Evolutionary conservation across 441 rosid genomes (phyloP).

Genomic region (Populus trichocarpa): DNA sequence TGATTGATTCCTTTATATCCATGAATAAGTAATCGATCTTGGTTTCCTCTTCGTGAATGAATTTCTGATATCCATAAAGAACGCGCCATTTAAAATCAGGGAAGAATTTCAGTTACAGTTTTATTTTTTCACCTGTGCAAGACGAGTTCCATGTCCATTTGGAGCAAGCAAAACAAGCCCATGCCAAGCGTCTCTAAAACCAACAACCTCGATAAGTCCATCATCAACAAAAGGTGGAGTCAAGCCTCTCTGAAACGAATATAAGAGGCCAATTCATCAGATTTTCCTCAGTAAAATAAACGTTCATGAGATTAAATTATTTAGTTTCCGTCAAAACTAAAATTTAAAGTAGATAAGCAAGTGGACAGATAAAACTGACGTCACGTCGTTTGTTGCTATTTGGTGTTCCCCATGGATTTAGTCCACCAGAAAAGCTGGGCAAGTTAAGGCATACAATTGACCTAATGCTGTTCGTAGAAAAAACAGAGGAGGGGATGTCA

Average conservation of each 20-base stretch:
- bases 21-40: background rate
- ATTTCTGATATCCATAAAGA: background rate
- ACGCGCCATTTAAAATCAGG: background rate
- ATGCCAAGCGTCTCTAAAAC: slow-evolving; percentile 98
- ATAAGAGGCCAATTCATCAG: background rate
- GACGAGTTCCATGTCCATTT: slow-evolving; percentile 92
- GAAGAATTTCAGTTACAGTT: background rate
- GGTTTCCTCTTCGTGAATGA: background rate
- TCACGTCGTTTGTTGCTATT: slow-evolving; percentile 47
- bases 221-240: slow-evolving; percentile 91
- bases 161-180: slow-evolving; percentile 85
- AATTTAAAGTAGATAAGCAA: background rate
- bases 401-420: slow-evolving; percentile 90
- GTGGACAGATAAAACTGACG: slow-evolving; percentile 36
- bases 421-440: slow-evolving; percentile 96
- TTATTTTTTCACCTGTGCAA: slow-evolving; percentile 67
- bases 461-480: slow-evolving; percentile 57
- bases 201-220: slow-evolving; percentile 86
- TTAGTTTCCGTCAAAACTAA: background rate
- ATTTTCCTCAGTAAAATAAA: background rate
- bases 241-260: slow-evolving; percentile 57
- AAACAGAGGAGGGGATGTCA: background rate
- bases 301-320: background rate
- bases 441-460: slow-evolving; percentile 89
- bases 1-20: background rate